Percentiles rank a stretch among this genome's conserved stretches.
Evolutionary conservation across 192 early-diverging fungal genomes (phyloP).

Genomic region (Physocladia obscura): DNA sequence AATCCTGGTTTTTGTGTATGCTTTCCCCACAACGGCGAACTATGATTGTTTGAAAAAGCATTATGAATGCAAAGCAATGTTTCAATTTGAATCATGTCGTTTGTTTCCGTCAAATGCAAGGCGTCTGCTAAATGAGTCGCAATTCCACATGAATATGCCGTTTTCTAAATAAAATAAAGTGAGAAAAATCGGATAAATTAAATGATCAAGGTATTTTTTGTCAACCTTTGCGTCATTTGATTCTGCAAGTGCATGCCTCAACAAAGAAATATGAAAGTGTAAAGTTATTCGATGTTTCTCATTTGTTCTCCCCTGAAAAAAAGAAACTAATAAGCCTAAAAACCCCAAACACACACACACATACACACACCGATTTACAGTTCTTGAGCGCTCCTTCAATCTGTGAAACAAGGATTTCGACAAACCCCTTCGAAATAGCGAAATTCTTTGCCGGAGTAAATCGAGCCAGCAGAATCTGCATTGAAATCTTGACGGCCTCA

Average conservation of each 20-base stretch:
- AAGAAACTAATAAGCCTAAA: not conserved
- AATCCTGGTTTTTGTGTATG: not conserved
- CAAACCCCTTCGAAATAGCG: constrained; percentile 9
- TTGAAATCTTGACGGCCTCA: constrained; percentile 28
- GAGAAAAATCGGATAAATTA: not conserved
- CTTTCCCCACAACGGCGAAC: constrained; percentile 12
- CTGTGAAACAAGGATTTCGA: not conserved
- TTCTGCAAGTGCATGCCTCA: constrained; percentile 36
- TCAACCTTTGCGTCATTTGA: constrained; percentile 32
- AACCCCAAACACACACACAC: not conserved
- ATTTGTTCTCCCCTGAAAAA: constrained; percentile 2
- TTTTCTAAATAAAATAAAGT: not conserved
- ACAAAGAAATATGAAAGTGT: constrained; percentile 15
- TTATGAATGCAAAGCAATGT: constrained; percentile 36
- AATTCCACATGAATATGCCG: not conserved
- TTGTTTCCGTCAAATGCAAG: constrained; percentile 8
- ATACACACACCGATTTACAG: not conserved
- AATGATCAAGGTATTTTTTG: not conserved
- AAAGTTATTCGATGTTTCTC: constrained; percentile 24
- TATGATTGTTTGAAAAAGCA: constrained; percentile 28
- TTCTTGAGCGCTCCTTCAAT: not conserved
- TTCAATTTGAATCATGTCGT: constrained; percentile 25
- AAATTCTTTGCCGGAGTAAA: constrained; percentile 28
- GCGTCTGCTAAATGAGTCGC: not conserved
- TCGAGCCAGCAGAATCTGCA: constrained; percentile 34